phyloP scores from a whole-genome alignment of 768 basidiomycete genomes.

The Terana coerulea region DNA sequence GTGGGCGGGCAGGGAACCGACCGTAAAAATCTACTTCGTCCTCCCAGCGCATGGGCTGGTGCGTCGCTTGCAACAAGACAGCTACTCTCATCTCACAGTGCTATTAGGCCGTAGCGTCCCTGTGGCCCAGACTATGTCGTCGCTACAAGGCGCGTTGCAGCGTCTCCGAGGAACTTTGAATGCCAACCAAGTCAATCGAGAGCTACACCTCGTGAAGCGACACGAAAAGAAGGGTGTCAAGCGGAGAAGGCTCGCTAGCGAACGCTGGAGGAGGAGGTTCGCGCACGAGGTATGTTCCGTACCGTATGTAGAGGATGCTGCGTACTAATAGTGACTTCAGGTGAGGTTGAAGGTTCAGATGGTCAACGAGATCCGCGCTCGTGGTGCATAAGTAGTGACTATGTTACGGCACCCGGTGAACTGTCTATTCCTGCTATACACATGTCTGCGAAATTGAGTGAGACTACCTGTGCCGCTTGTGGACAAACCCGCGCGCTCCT shows the following conservation, averaged over 20 bases:
- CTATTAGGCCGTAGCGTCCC: conserved; percentile 56
- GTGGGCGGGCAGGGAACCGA: background rate
- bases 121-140: conserved; percentile 32
- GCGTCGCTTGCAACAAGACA: conserved; percentile 13
- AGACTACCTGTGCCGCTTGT: background rate
- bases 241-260: conserved; percentile 66
- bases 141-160: conserved; percentile 45
- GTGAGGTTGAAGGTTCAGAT: conserved; percentile 81
- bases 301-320: conserved; percentile 8
- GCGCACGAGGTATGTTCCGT: conserved; percentile 61
- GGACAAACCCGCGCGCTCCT: no score
- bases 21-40: conserved; percentile 25
- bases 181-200: conserved; percentile 51
- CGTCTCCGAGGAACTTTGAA: conserved; percentile 47
- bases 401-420: background rate
- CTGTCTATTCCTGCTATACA: background rate
- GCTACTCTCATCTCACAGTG: no score
- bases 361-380: conserved; percentile 69
- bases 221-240: conserved; percentile 85
- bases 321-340: conserved; percentile 36
- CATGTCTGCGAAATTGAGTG: background rate
- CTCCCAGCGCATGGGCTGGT: conserved; percentile 58
- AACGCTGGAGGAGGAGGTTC: conserved; percentile 78
- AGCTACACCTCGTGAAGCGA: conserved; percentile 47
- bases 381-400: conserved; percentile 13